Evolutionary conservation across 495 filamentous ascomycete genomes (phyloP).

Genomic region (Penicillium alfredii): DNA sequence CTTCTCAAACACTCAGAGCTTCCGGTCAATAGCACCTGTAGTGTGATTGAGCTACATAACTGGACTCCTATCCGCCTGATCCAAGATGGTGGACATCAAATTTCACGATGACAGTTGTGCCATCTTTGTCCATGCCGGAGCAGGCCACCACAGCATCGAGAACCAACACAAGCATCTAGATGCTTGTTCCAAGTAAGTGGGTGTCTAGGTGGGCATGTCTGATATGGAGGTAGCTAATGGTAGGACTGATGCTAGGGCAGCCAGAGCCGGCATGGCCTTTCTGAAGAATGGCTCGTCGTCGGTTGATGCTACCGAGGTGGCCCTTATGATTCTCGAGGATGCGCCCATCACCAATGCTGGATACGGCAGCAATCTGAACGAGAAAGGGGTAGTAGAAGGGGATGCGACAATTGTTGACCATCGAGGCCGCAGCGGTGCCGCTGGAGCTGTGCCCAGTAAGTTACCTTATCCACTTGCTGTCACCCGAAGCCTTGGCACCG

Average conservation of each 20-base stretch:
- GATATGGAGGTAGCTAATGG: no score
- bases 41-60: no score
- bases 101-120: slow-evolving; percentile 48
- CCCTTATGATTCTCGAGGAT: slow-evolving; percentile 81
- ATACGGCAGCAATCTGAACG: slow-evolving; percentile 89
- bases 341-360: slow-evolving; percentile 94
- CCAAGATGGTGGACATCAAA: slow-evolving; percentile 26
- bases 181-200: slow-evolving; percentile 78
- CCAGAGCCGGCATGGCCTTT: slow-evolving; percentile 69
- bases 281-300: slow-evolving; percentile 72
- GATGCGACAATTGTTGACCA: slow-evolving; percentile 93
- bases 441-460: slow-evolving; percentile 83
- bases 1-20: no score
- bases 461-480: slow-evolving; percentile 10
- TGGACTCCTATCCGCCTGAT: neutral
- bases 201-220: no score
- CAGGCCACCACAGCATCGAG: slow-evolving; percentile 81
- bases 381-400: slow-evolving; percentile 86
- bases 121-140: slow-evolving; percentile 95
- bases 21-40: no score
- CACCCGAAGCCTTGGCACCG: no score
- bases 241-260: slow-evolving; percentile 60
- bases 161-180: slow-evolving; percentile 80
- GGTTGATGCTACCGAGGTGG: slow-evolving; percentile 87
- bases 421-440: slow-evolving; percentile 83